A percentile compares a stretch with the other conserved stretches of the same genome.
Conservation (phyloP, 768 basidiomycete genomes). For the Suillus plorans region DNA sequence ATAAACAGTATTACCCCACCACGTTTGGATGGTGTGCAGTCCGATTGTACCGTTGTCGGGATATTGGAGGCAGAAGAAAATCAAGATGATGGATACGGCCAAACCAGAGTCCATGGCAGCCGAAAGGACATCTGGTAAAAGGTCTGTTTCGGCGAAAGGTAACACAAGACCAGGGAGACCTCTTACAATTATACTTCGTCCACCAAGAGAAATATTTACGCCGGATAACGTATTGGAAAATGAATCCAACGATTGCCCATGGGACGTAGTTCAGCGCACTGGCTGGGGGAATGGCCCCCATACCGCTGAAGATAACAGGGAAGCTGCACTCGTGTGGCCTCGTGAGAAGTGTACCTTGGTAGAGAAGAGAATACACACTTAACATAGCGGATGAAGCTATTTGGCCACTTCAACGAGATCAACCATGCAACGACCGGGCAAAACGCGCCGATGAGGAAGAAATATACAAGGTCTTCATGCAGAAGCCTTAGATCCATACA, state of each 20-base stretch:
- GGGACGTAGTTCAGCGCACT: slow-evolving; percentile 65
- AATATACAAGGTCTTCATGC: slow-evolving; percentile 49
- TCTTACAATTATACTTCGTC: slow-evolving; percentile 51
- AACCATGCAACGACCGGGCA: slow-evolving; percentile 58
- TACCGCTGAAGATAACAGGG: slow-evolving; percentile 55
- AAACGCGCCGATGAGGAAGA: slow-evolving; percentile 76
- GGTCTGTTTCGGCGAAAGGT: not conserved
- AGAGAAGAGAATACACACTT: slow-evolving; percentile 43
- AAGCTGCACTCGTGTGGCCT: slow-evolving; percentile 31
- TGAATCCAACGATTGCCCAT: slow-evolving; percentile 64
- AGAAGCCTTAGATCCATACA: not conserved
- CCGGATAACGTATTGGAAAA: slow-evolving; percentile 64
- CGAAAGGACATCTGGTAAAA: slow-evolving; percentile 54
- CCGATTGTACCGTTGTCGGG: slow-evolving; percentile 64
- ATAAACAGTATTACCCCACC: slow-evolving; percentile 69
- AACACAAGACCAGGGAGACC: not conserved
- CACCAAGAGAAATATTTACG: slow-evolving; percentile 66
- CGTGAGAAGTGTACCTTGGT: not conserved
- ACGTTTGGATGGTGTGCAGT: slow-evolving; percentile 45
- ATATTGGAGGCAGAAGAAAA: slow-evolving; percentile 67
- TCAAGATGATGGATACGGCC: slow-evolving; percentile 51
- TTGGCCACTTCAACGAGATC: slow-evolving; percentile 59
- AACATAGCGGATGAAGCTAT: slow-evolving; percentile 58
- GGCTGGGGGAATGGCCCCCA: slow-evolving; percentile 63
- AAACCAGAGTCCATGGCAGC: slow-evolving; percentile 73